phyloP scores from a whole-genome alignment of 2,329 filamentous ascomycete genomes.

The Fonsecaea nubica region DNA sequence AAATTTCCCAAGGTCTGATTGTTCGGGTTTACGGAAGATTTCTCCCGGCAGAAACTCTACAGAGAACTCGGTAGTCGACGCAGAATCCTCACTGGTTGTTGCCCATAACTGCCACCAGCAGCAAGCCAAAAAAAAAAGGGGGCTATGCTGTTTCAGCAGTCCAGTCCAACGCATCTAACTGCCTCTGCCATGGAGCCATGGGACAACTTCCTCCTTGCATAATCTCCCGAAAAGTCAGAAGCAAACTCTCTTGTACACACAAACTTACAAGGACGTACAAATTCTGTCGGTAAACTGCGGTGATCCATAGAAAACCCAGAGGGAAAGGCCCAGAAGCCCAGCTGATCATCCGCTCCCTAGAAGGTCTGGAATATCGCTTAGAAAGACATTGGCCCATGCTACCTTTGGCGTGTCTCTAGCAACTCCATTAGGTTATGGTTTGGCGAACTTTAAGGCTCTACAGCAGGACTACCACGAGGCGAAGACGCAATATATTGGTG shows the following conservation, averaged over 20 bases:
- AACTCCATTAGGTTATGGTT: constrained; percentile 4
- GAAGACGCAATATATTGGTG: constrained; percentile 27
- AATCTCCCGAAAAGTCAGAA: constrained; percentile 4
- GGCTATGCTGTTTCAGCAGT: not conserved
- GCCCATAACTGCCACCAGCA: not conserved
- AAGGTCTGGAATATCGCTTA: constrained; percentile 22
- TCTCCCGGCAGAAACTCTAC: not conserved
- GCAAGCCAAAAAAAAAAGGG: not conserved
- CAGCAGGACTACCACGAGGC: constrained; percentile 25
- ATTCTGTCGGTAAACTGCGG: not conserved
- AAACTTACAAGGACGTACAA: not conserved
- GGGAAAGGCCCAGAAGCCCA: constrained; percentile 2
- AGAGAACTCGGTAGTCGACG: not conserved
- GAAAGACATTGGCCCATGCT: constrained; percentile 18
- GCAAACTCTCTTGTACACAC: constrained; percentile 5
- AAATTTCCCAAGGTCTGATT: not conserved
- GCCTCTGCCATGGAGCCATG: not conserved
- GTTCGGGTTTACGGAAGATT: not conserved
- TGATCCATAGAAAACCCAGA: not conserved
- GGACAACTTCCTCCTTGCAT: not conserved
- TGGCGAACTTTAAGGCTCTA: constrained; percentile 10
- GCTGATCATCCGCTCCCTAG: constrained; percentile 12
- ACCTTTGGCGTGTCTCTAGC: not conserved
- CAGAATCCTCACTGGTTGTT: not conserved
- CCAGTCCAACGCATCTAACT: not conserved